Conservation (phyloP, 2,329 filamentous ascomycete genomes). For the Fusarium anthophilum region DNA sequence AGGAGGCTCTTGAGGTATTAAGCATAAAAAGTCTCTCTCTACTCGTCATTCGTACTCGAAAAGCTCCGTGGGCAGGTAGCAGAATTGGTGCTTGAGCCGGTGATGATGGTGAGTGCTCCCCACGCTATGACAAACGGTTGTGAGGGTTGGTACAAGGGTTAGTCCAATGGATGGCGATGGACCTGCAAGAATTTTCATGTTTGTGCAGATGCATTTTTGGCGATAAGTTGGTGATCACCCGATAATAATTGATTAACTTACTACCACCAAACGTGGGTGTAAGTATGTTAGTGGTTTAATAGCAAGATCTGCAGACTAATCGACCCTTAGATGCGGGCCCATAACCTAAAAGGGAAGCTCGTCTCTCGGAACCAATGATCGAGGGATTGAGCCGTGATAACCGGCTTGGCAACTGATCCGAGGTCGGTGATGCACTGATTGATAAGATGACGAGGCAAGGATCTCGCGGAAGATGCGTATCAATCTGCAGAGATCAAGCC, state of each 20-base stretch:
- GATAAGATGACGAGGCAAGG: slow-evolving; percentile 17
- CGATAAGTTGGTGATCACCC: not conserved
- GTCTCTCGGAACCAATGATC: not conserved
- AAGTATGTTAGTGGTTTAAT: not conserved
- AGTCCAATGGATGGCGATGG: not conserved
- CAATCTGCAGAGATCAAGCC: slow-evolving; percentile 1
- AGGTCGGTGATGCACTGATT: slow-evolving; percentile 24
- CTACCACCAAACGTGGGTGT: rapidly evolving
- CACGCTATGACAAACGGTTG: slow-evolving; percentile 3
- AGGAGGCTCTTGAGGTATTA: not conserved
- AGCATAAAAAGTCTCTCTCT: not conserved
- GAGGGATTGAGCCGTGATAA: slow-evolving; percentile 2
- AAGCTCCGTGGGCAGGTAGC: not conserved
- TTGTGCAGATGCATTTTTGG: not conserved
- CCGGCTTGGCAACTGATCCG: slow-evolving; percentile 22
- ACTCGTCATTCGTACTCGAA: not conserved
- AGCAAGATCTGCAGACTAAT: not conserved
- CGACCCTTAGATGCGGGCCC: not conserved
- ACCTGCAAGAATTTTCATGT: not conserved
- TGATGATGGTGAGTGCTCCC: not conserved
- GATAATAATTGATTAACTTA: not conserved
- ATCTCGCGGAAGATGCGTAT: not conserved
- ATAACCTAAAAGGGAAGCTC: slow-evolving; percentile 3
- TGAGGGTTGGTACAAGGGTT: not conserved
- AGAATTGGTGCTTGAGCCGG: not conserved